Conservation (phyloP, 371 early-diverging fungal species). For the Parasitella parasitica region DNA sequence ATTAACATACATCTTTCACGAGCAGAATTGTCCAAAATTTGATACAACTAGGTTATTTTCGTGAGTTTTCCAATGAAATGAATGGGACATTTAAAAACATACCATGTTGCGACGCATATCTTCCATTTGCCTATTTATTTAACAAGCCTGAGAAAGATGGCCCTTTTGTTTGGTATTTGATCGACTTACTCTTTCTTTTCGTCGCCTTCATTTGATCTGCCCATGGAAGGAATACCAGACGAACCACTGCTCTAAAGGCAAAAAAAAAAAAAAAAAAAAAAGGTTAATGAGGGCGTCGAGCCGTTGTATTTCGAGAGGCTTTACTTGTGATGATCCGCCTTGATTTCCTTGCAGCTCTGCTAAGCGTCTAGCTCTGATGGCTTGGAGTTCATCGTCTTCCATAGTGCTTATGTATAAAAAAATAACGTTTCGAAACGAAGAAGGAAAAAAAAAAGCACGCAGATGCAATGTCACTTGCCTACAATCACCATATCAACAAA, state of each 20-base stretch:
- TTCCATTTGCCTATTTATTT: constrained; percentile 68
- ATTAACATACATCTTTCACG: constrained; percentile 75
- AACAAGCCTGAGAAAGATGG: too few relatives aligned
- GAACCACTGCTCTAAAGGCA: constrained; percentile 6
- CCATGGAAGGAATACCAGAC: constrained; percentile 12
- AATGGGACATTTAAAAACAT: neutral
- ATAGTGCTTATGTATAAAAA: constrained; percentile 33
- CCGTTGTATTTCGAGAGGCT: too few relatives aligned
- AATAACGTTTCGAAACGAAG: neutral
- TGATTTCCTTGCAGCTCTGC: constrained; percentile 59
- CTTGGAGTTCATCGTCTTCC: constrained; percentile 86
- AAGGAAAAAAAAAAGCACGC: too few relatives aligned
- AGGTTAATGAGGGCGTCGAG: too few relatives aligned
- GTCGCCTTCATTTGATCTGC: constrained; percentile 41
- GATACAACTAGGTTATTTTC: constrained; percentile 69
- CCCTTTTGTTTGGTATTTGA: too few relatives aligned
- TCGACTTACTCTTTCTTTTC: constrained; percentile 53
- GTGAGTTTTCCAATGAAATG: too few relatives aligned
- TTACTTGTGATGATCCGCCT: constrained; percentile 18
- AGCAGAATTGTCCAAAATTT: constrained; percentile 84
- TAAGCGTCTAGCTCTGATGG: constrained; percentile 80
- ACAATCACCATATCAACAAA: neutral
- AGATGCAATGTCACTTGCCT: too few relatives aligned
- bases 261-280: too few relatives aligned
- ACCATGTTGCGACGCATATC: constrained; percentile 85